Conservation (phyloP, 352 stramenopile genomes). For the Phytophthora multivora region DNA sequence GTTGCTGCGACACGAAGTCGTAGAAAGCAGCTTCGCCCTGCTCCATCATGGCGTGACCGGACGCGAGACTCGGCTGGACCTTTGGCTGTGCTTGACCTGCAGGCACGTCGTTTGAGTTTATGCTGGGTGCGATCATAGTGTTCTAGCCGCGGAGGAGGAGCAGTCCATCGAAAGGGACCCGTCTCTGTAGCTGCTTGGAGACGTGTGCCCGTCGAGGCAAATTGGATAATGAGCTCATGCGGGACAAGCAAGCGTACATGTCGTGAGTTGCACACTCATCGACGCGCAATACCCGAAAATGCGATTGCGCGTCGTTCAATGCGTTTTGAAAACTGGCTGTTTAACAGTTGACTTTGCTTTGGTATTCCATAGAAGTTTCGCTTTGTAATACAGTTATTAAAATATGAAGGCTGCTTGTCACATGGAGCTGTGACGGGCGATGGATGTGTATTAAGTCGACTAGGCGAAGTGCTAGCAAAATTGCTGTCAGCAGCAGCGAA, state of each 20-base stretch:
- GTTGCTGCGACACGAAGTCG: conserved; percentile 24
- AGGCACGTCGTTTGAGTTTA: not conserved
- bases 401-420: not conserved
- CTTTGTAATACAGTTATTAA: not conserved
- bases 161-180: not conserved
- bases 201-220: not conserved
- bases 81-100: conserved; percentile 3
- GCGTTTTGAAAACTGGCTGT: not conserved
- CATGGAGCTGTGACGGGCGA: conserved; percentile 3
- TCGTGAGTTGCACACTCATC: conserved; percentile 1
- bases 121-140: conserved; percentile 14
- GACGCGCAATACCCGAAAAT: conserved; percentile 6
- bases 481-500: too few species aligned
- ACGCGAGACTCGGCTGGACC: conserved; percentile 3
- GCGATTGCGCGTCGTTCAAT: conserved; percentile 5
- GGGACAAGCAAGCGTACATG: not conserved
- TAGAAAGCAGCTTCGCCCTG: conserved; percentile 35
- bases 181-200: not conserved
- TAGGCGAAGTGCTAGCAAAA: not conserved
- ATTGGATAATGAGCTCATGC: conserved; percentile 14
- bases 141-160: not conserved
- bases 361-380: not conserved
- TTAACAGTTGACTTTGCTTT: not conserved
- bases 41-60: conserved; percentile 15
- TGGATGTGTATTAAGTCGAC: not conserved